A percentile compares a stretch with the other conserved stretches of the same genome.
phyloP scores from a whole-genome alignment of 108 stramenopile species.

The Aurantiochytrium sp. region DNA sequence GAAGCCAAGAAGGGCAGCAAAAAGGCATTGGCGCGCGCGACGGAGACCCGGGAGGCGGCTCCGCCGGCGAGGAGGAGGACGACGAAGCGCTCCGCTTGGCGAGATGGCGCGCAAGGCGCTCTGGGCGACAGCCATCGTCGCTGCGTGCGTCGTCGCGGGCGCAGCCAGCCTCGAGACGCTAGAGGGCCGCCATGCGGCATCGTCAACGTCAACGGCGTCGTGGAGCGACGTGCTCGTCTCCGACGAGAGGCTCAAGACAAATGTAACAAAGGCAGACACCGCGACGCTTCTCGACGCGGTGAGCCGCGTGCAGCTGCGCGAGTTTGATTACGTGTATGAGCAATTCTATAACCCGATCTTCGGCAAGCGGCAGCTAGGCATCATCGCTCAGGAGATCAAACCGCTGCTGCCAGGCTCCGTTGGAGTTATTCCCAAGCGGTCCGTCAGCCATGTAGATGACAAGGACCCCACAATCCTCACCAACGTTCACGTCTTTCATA shows the following conservation, averaged over 20 bases:
- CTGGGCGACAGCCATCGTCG: no score
- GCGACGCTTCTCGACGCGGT: neutral
- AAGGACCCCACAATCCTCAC: neutral
- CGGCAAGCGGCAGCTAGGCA: constrained; percentile 11
- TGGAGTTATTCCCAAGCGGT: neutral
- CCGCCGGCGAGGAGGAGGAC: neutral
- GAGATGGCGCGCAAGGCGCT: neutral
- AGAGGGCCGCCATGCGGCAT: neutral
- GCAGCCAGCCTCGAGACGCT: neutral
- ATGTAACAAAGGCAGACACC: neutral
- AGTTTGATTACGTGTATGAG: neutral
- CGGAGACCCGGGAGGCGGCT: no score
- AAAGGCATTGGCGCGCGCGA: no score
- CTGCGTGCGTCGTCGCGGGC: neutral
- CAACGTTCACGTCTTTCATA: neutral
- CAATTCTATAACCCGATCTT: constrained; percentile 6
- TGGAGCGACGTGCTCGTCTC: neutral
- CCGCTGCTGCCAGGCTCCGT: neutral
- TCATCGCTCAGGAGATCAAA: neutral
- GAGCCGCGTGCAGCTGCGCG: neutral
- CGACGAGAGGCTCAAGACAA: neutral
- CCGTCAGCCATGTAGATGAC: neutral
- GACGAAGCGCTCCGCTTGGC: neutral
- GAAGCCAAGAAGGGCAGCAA: no score
- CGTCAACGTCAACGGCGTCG: neutral